These are phyloP conservation scores for Dalbergia cochinchinensis DNA, from an alignment of 306 rosid genomes.

Conservation along the genomic window DNA sequence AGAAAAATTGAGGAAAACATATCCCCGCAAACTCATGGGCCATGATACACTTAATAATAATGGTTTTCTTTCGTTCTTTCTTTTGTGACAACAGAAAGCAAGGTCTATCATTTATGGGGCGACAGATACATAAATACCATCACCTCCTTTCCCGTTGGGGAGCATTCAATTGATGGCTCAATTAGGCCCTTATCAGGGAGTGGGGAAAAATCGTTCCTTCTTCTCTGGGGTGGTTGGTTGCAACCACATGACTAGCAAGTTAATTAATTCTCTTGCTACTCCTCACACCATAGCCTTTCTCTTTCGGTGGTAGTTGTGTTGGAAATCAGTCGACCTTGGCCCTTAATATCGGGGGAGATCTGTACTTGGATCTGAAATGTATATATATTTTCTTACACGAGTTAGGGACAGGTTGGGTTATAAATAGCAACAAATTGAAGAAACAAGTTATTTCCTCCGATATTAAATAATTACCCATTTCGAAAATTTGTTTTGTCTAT, in stretches of 20 bases:
- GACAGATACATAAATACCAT: slow-evolving; percentile 36
- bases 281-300: not conserved
- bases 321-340: not conserved
- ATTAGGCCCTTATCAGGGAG: not conserved
- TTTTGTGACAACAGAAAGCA: not conserved
- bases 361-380: not conserved
- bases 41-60: not conserved
- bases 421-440: too few relatives aligned
- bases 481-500: too few relatives aligned
- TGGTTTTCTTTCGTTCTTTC: not conserved
- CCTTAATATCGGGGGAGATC: not conserved
- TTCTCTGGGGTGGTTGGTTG: slow-evolving; percentile 43
- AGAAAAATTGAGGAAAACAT: not conserved
- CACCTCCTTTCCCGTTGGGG: slow-evolving; percentile 72
- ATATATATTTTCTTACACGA: not conserved
- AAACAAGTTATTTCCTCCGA: too few relatives aligned
- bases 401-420: too few relatives aligned
- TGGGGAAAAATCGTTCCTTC: slow-evolving; percentile 3
- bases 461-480: too few relatives aligned
- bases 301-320: slow-evolving; percentile 45
- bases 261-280: slow-evolving; percentile 6
- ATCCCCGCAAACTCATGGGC: not conserved
- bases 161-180: slow-evolving; percentile 36
- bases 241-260: slow-evolving; percentile 47
- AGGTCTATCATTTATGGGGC: slow-evolving; percentile 43